Conservation (phyloP, 169 alveolate species). For the Theileria equi region DNA sequence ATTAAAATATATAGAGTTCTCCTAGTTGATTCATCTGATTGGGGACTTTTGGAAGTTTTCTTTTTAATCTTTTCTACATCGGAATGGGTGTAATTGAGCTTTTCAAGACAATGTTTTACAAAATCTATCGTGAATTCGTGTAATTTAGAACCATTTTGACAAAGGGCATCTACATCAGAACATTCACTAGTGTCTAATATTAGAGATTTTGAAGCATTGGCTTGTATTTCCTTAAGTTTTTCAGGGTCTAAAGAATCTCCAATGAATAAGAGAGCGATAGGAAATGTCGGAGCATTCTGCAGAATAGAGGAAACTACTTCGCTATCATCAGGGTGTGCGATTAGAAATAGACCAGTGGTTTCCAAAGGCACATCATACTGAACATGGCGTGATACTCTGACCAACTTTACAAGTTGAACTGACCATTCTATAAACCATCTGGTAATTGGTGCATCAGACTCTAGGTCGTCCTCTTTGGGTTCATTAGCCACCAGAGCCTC, state of each 20-base stretch:
- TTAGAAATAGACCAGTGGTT: constrained; percentile 15
- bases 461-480: background rate
- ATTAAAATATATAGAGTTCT: background rate
- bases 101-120: background rate
- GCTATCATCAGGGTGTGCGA: constrained; percentile 14
- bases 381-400: constrained; percentile 15
- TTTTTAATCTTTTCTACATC: background rate
- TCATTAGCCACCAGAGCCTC: constrained; percentile 16
- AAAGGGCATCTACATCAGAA: no score
- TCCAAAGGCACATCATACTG: constrained; percentile 17
- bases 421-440: constrained; percentile 61
- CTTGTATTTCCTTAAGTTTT: background rate
- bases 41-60: background rate
- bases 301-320: no score
- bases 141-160: background rate
- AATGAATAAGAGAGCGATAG: no score
- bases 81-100: background rate
- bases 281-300: no score
- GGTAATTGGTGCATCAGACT: constrained; percentile 15
- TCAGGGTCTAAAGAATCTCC: background rate
- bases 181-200: background rate
- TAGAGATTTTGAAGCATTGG: no score
- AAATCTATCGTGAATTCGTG: background rate
- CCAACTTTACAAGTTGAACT: constrained; percentile 31
- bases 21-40: background rate